Evolutionary conservation across 306 rosid genomes (phyloP).

Genomic region (Castanospermum australe): DNA sequence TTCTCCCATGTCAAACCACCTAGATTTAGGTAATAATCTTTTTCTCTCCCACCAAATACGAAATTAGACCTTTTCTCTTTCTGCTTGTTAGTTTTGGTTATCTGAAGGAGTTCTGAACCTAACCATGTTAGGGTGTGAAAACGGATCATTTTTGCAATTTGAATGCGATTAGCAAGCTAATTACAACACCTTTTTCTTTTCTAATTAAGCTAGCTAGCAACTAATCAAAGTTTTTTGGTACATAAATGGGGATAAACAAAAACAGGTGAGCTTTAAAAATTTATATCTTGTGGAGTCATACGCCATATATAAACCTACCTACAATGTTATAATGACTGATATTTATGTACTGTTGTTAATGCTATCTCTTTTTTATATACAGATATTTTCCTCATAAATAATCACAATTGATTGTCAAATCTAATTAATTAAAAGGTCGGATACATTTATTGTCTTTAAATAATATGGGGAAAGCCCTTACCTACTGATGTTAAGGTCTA

Average conservation of each 20-base stretch:
- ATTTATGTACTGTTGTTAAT: not conserved
- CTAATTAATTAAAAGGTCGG: not conserved
- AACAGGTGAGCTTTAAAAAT: not conserved
- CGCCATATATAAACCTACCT: not conserved
- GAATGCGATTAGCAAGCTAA: not conserved
- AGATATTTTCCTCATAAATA: no score
- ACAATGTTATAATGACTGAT: not conserved
- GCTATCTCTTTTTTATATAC: not conserved
- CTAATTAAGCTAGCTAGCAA: not conserved
- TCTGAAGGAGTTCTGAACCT: not conserved
- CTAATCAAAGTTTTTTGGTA: not conserved
- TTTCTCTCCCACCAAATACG: not conserved
- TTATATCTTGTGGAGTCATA: not conserved
- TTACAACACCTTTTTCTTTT: not conserved
- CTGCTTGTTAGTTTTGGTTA: not conserved
- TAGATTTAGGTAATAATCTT: not conserved
- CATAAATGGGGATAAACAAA: not conserved
- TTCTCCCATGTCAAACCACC: not conserved
- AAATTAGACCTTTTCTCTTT: not conserved
- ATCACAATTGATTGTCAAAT: constrained; percentile 6
- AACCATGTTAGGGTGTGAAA: constrained; percentile 6
- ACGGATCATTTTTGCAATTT: not conserved
- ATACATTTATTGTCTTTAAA: constrained; percentile 14
- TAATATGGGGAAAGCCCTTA: constrained; percentile 33
- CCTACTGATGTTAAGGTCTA: constrained; percentile 70